A percentile compares a stretch with the other conserved stretches of the same genome.
Evolutionary conservation across 2,329 filamentous ascomycete genomes (phyloP).

Genomic region (Fusarium gaditjirri): DNA sequence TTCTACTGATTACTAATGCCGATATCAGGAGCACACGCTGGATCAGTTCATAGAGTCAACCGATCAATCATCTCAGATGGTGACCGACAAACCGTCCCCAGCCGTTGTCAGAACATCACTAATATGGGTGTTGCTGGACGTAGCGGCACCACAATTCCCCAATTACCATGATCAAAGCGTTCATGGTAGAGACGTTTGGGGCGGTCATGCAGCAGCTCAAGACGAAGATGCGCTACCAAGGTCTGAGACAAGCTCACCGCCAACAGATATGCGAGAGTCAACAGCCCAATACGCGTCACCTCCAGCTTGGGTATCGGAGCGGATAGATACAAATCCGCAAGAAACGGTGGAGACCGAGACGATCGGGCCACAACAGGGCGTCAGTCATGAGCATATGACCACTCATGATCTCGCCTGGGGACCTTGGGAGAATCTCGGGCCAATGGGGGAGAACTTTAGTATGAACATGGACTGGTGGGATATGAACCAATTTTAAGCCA

Average conservation of each 20-base stretch:
- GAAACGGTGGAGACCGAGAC: background rate
- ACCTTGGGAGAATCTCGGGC: slow-evolving; percentile 30
- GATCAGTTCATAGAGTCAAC: slow-evolving; percentile 16
- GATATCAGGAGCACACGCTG: background rate
- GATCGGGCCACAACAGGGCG: background rate
- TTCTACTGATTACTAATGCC: background rate
- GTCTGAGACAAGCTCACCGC: background rate
- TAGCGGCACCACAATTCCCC: slow-evolving; percentile 27
- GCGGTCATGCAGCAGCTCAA: fast-evolving
- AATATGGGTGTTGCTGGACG: slow-evolving; percentile 23
- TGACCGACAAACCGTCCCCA: background rate
- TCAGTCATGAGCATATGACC: background rate
- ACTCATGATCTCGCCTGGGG: slow-evolving; percentile 23
- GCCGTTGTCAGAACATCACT: slow-evolving; percentile 8
- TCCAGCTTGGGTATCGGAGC: slow-evolving; percentile 12
- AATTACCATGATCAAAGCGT: background rate
- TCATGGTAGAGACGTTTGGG: background rate
- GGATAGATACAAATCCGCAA: background rate
- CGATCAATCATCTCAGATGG: fast-evolving
- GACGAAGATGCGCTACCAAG: background rate
- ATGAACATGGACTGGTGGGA: slow-evolving; percentile 30
- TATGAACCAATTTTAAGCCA: slow-evolving; percentile 16
- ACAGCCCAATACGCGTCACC: slow-evolving; percentile 33
- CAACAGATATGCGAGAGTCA: slow-evolving; percentile 28
- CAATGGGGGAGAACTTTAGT: background rate